phyloP scores from a whole-genome alignment of 495 filamentous ascomycete species.

The Staphylotrichum tortipilum region DNA sequence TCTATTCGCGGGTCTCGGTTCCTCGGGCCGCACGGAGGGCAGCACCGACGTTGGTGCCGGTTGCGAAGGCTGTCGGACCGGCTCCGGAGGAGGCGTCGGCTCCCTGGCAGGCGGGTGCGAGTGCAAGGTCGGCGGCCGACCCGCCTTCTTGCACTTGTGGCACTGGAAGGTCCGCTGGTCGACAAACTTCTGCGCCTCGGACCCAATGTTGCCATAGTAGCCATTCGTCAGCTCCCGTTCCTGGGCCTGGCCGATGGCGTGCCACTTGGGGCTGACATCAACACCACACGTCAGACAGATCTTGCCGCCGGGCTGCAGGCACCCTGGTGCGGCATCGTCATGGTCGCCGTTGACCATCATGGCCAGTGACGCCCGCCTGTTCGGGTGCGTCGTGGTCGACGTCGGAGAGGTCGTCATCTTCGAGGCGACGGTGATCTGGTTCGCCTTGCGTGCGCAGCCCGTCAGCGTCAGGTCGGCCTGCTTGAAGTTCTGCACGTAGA shows the following conservation, averaged over 20 bases:
- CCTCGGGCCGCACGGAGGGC: conserved; percentile 38
- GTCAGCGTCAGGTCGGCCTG: conserved; percentile 85
- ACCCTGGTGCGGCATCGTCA: conserved; percentile 7
- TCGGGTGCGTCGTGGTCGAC: conserved; percentile 10
- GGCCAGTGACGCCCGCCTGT: conserved; percentile 34
- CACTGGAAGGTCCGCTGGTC: conserved; percentile 47
- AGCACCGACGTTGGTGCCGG: conserved; percentile 37
- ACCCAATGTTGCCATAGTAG: conserved; percentile 28
- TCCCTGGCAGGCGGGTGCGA: conserved; percentile 22
- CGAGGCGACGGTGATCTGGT: conserved; percentile 34
- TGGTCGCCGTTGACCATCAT: conserved; percentile 22
- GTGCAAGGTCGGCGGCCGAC: conserved; percentile 29
- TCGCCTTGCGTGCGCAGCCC: conserved; percentile 83
- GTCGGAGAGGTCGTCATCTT: conserved; percentile 26
- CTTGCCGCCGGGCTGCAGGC: conserved; percentile 30
- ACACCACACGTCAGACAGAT: conserved; percentile 50
- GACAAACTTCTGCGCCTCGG: conserved; percentile 38
- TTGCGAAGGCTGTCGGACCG: conserved; percentile 25
- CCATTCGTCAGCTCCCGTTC: conserved; percentile 36
- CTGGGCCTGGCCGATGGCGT: conserved; percentile 35
- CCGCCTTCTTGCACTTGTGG: conserved; percentile 46
- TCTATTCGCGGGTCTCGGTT: conserved; percentile 14
- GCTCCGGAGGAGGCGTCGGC: conserved; percentile 27
- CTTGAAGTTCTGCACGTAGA: conserved; percentile 82
- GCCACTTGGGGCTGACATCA: conserved; percentile 56